phyloP scores from a whole-genome alignment of 2,329 filamentous ascomycete genomes.

The Passalora sequoiae region DNA sequence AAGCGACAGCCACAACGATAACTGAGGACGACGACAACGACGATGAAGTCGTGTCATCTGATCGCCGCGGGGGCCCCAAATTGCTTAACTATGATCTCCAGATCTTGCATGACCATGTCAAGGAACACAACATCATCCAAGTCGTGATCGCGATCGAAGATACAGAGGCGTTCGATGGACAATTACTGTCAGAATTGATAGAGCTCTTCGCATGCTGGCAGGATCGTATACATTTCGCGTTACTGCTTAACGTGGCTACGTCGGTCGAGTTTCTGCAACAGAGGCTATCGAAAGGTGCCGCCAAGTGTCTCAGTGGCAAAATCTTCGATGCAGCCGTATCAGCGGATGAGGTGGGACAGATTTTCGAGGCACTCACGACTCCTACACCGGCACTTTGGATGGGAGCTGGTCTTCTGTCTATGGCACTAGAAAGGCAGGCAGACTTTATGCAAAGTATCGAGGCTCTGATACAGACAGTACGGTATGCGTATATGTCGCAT shows the following conservation, averaged over 20 bases:
- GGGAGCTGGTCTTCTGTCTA: slow-evolving; percentile 58
- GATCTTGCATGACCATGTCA: slow-evolving; percentile 58
- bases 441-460: slow-evolving; percentile 74
- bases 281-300: slow-evolving; percentile 63
- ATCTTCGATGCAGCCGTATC: slow-evolving; percentile 75
- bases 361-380: slow-evolving; percentile 63
- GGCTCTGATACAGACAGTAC: slow-evolving; percentile 54
- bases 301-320: slow-evolving; percentile 61
- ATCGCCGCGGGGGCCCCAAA: slow-evolving; percentile 35
- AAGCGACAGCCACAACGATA: slow-evolving; percentile 49
- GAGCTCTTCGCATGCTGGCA: slow-evolving; percentile 65
- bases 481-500: slow-evolving; percentile 83
- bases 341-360: slow-evolving; percentile 63
- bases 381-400: slow-evolving; percentile 55
- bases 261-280: slow-evolving; percentile 75
- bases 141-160: slow-evolving; percentile 73
- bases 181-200: slow-evolving; percentile 66
- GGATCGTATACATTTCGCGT: slow-evolving; percentile 68
- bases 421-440: slow-evolving; percentile 65
- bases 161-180: slow-evolving; percentile 73
- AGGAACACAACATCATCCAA: slow-evolving; percentile 50
- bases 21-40: slow-evolving; percentile 51
- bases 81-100: slow-evolving; percentile 76
- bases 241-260: slow-evolving; percentile 75
- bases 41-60: slow-evolving; percentile 39